Evolutionary conservation across 176 grass and related monocot species (phyloP).

Genomic region (Oropetium thomaeum): DNA sequence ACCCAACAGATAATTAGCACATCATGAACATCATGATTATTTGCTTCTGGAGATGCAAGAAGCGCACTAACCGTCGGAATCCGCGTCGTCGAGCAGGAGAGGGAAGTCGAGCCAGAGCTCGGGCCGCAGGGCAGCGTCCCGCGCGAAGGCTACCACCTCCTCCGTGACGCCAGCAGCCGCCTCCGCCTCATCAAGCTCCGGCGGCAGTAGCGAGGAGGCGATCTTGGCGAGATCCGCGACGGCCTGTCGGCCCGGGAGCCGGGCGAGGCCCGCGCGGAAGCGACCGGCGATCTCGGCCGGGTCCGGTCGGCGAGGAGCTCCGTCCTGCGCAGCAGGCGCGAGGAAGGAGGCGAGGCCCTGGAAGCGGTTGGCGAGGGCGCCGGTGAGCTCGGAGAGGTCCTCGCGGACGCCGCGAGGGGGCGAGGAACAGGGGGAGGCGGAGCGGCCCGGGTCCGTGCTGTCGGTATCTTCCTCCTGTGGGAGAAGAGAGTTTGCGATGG

Average conservation of each 20-base stretch:
- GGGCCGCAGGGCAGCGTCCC: constrained; percentile 74
- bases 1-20: background rate
- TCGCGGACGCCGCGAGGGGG: constrained; percentile 65
- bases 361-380: constrained; percentile 63
- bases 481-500: constrained; percentile 62
- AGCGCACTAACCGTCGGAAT: constrained; percentile 43
- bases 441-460: background rate
- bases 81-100: constrained; percentile 56
- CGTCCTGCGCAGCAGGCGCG: constrained; percentile 16
- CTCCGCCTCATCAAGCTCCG: constrained; percentile 33
- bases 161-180: constrained; percentile 49
- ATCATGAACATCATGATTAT: background rate
- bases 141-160: constrained; percentile 71
- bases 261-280: constrained; percentile 71
- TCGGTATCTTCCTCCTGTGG: constrained; percentile 10
- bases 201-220: constrained; percentile 67
- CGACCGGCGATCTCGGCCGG: constrained; percentile 72
- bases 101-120: constrained; percentile 94
- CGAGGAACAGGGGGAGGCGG: background rate
- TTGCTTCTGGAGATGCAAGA: background rate
- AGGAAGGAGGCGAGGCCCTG: constrained; percentile 80
- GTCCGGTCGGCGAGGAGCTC: constrained; percentile 7
- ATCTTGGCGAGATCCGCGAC: constrained; percentile 87
- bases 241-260: constrained; percentile 63
- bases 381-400: constrained; percentile 81